Base-by-base conservation (phyloP, 352 stramenopile species). In the Phytopythium aichiense region DNA sequence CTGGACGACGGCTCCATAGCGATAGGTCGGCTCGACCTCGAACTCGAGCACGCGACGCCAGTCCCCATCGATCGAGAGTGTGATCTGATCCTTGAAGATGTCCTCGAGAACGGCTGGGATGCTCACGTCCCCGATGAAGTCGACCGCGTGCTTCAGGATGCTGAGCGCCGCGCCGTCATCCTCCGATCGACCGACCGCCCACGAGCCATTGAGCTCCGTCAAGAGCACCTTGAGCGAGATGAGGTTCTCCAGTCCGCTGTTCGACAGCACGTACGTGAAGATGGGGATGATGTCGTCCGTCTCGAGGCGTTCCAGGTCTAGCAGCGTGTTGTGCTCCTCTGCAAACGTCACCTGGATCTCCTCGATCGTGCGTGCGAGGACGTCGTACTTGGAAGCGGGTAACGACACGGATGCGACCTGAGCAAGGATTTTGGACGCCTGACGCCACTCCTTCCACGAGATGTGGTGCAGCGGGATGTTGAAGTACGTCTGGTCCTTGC, bases 401-500 rank as follows among this genome's bases (percentile, higher is more conserved):
- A 91, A 64, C 9, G 72, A 55, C 0, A 82, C 69, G 28, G 72
- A 60, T 0, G 70, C 72, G 40, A 90, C 77, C 67, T 92, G 79
- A 0, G 81, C 77, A 15, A 96, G 69, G 46, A 92, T 77, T 45
- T 81, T 73, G 2, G 81, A 94, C 8, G 87, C 76, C 40, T 82
- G 81, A 1, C 87, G 74, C 87, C 87, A 96, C 57, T 94, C 84
- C 28, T 91, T 94, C 76, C 77, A 90, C 50, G 87, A 96, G 9
- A 92, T 70, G 33, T 94, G 85, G 30, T 92, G 71, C 58, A 89
- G 33, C 2, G 87, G 85, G 35, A 96, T 96, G 55, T 94, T 92
- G 63, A 92, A 96, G 60, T 94, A 94, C 58, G 84, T 89, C 38
- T 96, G 87, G 60, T 96, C 86, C 72, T 96, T 96, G n/a, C 87